These are phyloP conservation scores for Primulina huaijiensis DNA, from an alignment of 257 asterid species.

Conservation along the genomic window DNA sequence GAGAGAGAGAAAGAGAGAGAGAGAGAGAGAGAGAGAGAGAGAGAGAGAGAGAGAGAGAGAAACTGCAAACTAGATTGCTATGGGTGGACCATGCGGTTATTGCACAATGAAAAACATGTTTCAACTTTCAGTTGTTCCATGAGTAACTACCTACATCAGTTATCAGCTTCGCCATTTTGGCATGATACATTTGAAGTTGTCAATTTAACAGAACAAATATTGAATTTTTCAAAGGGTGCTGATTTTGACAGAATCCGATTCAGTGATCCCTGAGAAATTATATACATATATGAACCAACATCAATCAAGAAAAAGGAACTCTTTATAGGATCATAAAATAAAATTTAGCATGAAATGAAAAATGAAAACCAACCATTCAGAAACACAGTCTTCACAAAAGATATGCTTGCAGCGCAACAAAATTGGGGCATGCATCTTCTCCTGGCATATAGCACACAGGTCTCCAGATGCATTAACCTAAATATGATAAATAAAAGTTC, in stretches of 20 bases:
- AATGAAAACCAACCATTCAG: constrained; percentile 53
- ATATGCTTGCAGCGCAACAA: constrained; percentile 61
- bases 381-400: constrained; percentile 74
- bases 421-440: constrained; percentile 65
- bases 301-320: neutral
- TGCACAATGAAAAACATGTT: neutral
- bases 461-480: constrained; percentile 71
- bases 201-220: neutral
- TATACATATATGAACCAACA: neutral
- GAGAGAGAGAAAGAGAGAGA: neutral
- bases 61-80: neutral
- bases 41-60: neutral
- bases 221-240: neutral
- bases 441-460: constrained; percentile 74
- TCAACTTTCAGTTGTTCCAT: neutral
- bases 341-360: neutral
- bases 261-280: neutral
- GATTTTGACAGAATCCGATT: neutral
- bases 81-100: neutral
- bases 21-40: neutral
- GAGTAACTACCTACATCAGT: neutral
- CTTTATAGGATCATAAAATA: neutral
- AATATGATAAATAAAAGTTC: constrained; percentile 9
- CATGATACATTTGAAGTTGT: neutral
- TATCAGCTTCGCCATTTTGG: neutral